A percentile compares a stretch with the other conserved stretches of the same genome.
These are phyloP conservation scores for Leishmania tropica DNA, from an alignment of 208 protist species.

Conservation along the genomic window DNA sequence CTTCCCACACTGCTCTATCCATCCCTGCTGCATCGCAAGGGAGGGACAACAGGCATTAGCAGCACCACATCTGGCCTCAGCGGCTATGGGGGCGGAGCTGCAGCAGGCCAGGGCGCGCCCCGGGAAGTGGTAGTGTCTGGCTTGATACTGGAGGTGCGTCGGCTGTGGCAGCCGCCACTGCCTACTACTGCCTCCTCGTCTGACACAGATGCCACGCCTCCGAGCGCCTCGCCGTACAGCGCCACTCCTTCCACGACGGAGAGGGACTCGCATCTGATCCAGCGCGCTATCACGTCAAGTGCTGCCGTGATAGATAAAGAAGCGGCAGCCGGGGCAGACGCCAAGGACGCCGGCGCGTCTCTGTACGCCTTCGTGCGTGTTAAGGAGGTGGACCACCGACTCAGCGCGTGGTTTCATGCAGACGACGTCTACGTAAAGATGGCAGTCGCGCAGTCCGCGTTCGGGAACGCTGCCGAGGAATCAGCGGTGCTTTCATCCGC, in stretches of 20 bases:
- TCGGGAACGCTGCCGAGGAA: slow-evolving; percentile 1
- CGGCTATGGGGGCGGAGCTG: background rate
- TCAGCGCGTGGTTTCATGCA: slow-evolving; percentile 78
- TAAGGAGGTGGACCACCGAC: slow-evolving; percentile 77
- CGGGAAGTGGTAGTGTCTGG: slow-evolving; percentile 22
- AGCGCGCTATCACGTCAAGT: background rate
- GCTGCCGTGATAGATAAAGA: background rate
- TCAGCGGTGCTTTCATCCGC: background rate
- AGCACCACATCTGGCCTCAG: background rate
- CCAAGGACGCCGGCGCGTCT: slow-evolving; percentile 1
- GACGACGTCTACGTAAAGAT: slow-evolving; percentile 54
- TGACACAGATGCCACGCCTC: background rate
- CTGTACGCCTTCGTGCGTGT: slow-evolving; percentile 81
- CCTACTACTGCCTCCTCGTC: background rate
- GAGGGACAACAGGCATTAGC: background rate
- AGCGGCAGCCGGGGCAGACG: background rate
- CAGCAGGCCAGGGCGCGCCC: slow-evolving; percentile 4
- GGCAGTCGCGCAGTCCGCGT: slow-evolving; percentile 10
- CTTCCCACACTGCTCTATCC: slow-evolving; percentile 16
- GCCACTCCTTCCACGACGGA: background rate
- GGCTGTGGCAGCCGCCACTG: slow-evolving; percentile 46
- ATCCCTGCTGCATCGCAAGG: slow-evolving; percentile 23
- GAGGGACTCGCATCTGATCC: background rate
- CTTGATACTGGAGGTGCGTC: slow-evolving; percentile 66
- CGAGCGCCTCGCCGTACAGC: background rate